phyloP scores from a whole-genome alignment of 164 flowering plant species.

The Warburgia ugandensis region DNA sequence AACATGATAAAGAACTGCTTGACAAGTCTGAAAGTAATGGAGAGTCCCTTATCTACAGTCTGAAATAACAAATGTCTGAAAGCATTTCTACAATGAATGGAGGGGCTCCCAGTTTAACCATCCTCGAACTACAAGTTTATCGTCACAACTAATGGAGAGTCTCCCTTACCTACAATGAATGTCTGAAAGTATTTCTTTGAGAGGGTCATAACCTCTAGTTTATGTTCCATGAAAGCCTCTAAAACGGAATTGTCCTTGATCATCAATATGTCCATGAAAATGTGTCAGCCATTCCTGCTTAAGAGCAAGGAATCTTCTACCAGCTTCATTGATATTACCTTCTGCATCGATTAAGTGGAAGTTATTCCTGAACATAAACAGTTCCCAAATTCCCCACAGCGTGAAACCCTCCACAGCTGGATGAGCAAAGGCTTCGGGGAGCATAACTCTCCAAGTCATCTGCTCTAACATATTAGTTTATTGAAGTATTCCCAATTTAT shows the following conservation, averaged over 20 bases:
- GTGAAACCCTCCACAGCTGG: slow-evolving; percentile 84
- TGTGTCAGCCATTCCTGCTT: slow-evolving; percentile 72
- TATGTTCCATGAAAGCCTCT: slow-evolving; percentile 83
- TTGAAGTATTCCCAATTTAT: slow-evolving; percentile 66
- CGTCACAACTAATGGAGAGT: slow-evolving; percentile 40
- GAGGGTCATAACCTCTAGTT: slow-evolving; percentile 27
- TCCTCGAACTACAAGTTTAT: slow-evolving; percentile 47
- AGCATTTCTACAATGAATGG: too few species aligned
- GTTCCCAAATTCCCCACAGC: slow-evolving; percentile 98
- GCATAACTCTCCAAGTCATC: slow-evolving; percentile 95
- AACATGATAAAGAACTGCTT: too few species aligned
- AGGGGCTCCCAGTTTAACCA: too few species aligned
- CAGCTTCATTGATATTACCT: slow-evolving; percentile 78
- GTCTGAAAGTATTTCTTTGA: slow-evolving; percentile 39
- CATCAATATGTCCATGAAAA: slow-evolving; percentile 50
- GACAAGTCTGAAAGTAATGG: too few species aligned
- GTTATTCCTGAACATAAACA: slow-evolving; percentile 79
- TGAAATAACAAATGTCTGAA: too few species aligned
- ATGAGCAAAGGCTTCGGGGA: slow-evolving; percentile 79
- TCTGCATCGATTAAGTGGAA: slow-evolving; percentile 81
- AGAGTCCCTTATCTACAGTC: too few species aligned
- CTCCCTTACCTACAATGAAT: slow-evolving; percentile 65
- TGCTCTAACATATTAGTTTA: slow-evolving; percentile 73
- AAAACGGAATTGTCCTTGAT: slow-evolving; percentile 49
- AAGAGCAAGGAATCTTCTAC: slow-evolving; percentile 50